Conservation (phyloP, 2,329 filamentous ascomycete species). For the Phoma sp. region DNA sequence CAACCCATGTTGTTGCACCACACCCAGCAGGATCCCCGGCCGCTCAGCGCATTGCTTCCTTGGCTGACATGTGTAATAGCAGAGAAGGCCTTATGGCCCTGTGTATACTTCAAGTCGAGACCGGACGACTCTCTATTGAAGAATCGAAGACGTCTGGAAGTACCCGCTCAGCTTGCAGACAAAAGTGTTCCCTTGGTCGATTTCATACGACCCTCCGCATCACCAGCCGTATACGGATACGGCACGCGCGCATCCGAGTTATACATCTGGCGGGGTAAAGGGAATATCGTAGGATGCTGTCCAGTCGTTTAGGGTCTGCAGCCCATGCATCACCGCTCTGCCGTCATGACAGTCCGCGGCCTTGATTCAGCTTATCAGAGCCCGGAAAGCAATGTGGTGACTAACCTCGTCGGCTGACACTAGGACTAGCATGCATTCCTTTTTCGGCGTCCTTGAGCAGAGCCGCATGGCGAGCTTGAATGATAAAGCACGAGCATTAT, state of each 20-base stretch:
- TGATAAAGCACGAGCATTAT: constrained; percentile 35
- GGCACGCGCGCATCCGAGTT: constrained; percentile 19
- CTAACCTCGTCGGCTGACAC: constrained; percentile 38
- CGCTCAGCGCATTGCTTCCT: constrained; percentile 20
- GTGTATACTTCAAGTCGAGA: neutral
- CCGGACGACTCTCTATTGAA: neutral
- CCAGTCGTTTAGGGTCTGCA: constrained; percentile 36
- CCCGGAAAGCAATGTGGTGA: constrained; percentile 23
- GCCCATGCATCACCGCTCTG: constrained; percentile 33
- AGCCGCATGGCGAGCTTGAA: constrained; percentile 37
- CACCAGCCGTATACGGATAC: constrained; percentile 7
- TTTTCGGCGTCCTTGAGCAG: constrained; percentile 29
- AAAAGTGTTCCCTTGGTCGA: neutral
- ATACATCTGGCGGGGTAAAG: constrained; percentile 39
- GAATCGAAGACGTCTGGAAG: neutral
- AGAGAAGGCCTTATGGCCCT: constrained; percentile 9
- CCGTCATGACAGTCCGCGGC: constrained; percentile 27
- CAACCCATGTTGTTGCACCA: constrained; percentile 23
- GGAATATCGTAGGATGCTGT: constrained; percentile 25
- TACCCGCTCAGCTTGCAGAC: neutral
- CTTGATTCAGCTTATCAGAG: constrained; percentile 41
- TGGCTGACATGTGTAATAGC: constrained; percentile 26
- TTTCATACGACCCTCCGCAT: neutral
- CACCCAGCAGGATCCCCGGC: constrained; percentile 25
- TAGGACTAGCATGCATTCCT: constrained; percentile 18